phyloP scores from a whole-genome alignment of 352 stramenopile genomes.

The Phytophthora fragariaefolia region DNA sequence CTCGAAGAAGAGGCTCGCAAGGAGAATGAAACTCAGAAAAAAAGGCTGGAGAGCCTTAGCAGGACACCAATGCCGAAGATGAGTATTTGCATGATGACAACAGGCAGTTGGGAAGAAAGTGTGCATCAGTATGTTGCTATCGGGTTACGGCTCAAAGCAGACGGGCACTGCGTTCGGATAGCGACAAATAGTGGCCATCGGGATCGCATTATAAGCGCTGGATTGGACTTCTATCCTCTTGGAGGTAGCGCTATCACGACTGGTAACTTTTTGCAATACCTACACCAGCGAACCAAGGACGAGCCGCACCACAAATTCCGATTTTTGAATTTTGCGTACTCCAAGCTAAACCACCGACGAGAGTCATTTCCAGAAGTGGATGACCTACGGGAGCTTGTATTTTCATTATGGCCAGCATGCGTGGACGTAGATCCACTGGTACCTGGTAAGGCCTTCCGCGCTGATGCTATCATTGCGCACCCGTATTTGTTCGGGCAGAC shows the following conservation, averaged over 20 bases:
- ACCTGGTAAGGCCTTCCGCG: constrained; percentile 59
- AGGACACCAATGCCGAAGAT: constrained; percentile 52
- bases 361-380: constrained; percentile 51
- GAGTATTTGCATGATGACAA: constrained; percentile 79
- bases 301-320: constrained; percentile 45
- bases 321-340: constrained; percentile 40
- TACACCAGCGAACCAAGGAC: constrained; percentile 47
- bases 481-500: constrained; percentile 68
- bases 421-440: constrained; percentile 51
- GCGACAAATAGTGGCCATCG: constrained; percentile 86
- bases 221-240: constrained; percentile 78
- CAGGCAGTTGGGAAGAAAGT: constrained; percentile 70
- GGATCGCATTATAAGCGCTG: constrained; percentile 58
- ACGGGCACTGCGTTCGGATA: constrained; percentile 92
- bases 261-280: constrained; percentile 52
- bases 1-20: constrained; percentile 29
- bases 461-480: constrained; percentile 75
- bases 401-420: constrained; percentile 66
- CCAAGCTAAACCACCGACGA: constrained; percentile 35
- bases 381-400: constrained; percentile 62
- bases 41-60: constrained; percentile 28
- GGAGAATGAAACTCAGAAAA: constrained; percentile 36
- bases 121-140: constrained; percentile 83
- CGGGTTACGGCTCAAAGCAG: constrained; percentile 65
- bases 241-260: constrained; percentile 55